Base-by-base conservation (phyloP, 2,329 filamentous ascomycete genomes). In the Fusarium sp. region DNA sequence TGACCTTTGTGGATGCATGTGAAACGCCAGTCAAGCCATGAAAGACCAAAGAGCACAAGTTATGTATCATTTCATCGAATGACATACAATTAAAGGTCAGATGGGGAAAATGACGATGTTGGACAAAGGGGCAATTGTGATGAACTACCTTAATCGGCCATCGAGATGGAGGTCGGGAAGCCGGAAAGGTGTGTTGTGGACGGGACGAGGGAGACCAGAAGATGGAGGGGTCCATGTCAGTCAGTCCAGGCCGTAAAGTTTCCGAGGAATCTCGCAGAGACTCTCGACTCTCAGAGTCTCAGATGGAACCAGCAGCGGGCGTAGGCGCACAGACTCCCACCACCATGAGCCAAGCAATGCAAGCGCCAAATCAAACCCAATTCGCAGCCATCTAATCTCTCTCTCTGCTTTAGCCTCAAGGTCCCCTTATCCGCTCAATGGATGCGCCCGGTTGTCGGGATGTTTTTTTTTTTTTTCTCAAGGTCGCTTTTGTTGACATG, bases 251-350 rank as follows among this genome's bases (percentile, higher is more conserved):
- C 35, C 46, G 31, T 39, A 48, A 48, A 73, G 37, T 58, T 66
- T 70, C 60, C 56, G 56, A 44, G 48, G 61, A 70, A 55, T 52
- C 38, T 41, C 48, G 23, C 48, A 35, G 48, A 35, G 29, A 51
- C 48, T n/a, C n/a, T n/a, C n/a, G n/a, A n/a, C 29, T 7, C 27
- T 8, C 9, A 35, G 37, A 45, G 41, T 49, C 48, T 62, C 44
- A 44, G 62, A 69, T 59, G 57, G 58, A 74, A 46, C 61, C 39
- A 52, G 66, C 27, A 62, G 63, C 64, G 59, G 66, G 70, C 70
- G 63, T 54, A 58, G 44, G 48, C 58, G 71, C 69, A 74, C 71
- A 69, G 72, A 73, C 72, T 72, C 69, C 61, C 65, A 70, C 72
- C 65, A 73, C 59, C 35, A 37, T 37, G 35, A 54, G 33, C 33